Evolutionary conservation across 192 early-diverging fungal species (phyloP).

Genomic region (Backusella westeae): DNA sequence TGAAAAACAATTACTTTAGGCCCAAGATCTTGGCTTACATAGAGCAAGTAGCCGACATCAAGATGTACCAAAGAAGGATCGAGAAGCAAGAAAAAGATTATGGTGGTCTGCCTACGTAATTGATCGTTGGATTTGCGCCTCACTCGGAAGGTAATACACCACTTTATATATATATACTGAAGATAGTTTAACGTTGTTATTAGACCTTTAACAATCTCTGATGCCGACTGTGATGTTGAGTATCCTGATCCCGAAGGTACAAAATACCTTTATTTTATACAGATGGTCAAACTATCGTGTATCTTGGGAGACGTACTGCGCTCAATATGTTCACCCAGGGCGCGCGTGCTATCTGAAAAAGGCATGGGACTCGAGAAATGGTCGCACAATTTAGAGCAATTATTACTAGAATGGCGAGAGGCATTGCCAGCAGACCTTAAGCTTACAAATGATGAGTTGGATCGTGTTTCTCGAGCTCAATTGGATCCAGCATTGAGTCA

Average conservation of each 20-base stretch:
- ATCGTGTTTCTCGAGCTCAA: background rate
- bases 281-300: conserved; percentile 24
- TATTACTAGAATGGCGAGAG: conserved; percentile 23
- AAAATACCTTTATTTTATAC: conserved; percentile 3
- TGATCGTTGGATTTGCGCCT: conserved; percentile 32
- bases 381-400: conserved; percentile 6
- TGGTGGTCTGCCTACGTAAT: conserved; percentile 35
- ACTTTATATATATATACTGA: too few relatives aligned
- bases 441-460: conserved; percentile 16
- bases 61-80: background rate
- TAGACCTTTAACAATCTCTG: conserved; percentile 31
- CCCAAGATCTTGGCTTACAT: conserved; percentile 36
- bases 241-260: conserved; percentile 9
- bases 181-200: too few relatives aligned
- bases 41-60: conserved; percentile 20
- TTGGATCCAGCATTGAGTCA: background rate
- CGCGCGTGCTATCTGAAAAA: conserved; percentile 13
- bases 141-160: conserved; percentile 21
- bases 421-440: conserved; percentile 10
- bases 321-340: conserved; percentile 27
- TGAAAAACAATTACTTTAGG: background rate
- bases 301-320: conserved; percentile 33
- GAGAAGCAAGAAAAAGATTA: conserved; percentile 20
- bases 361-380: conserved; percentile 13
- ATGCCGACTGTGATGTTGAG: conserved; percentile 38